Conservation (phyloP, 441 rosid genomes). For the Erodium chrysanthum region DNA sequence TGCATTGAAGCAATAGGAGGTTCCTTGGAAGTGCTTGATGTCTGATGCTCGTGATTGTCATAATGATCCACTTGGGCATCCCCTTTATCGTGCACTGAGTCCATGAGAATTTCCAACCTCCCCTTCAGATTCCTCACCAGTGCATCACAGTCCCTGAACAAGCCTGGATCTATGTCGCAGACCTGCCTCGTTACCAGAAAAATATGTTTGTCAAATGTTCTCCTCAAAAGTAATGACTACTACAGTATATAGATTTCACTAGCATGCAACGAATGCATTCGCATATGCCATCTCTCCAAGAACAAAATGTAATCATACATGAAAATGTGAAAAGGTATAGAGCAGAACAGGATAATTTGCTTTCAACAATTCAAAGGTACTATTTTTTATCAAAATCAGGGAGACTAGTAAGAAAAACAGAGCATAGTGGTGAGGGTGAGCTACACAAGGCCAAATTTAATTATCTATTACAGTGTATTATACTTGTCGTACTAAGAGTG, state of each 20-base stretch:
- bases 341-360: background rate
- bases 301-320: no score
- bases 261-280: no score
- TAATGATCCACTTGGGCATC: conserved; percentile 66
- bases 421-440: background rate
- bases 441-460: background rate
- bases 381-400: no score
- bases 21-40: conserved; percentile 24
- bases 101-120: conserved; percentile 75
- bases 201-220: background rate
- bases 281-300: no score
- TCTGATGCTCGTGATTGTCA: conserved; percentile 52
- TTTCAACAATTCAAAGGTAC: background rate
- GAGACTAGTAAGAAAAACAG: no score
- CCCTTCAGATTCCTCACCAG: conserved; percentile 74
- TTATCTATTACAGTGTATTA: no score
- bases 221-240: background rate
- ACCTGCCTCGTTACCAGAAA: conserved; percentile 30
- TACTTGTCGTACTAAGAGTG: no score
- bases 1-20: background rate
- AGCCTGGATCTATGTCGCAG: conserved; percentile 76
- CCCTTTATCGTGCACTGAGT: conserved; percentile 81
- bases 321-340: no score
- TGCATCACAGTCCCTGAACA: conserved; percentile 68
- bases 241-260: background rate